Conservation (phyloP, 768 basidiomycete species). For the Lactifluus rugatus region DNA sequence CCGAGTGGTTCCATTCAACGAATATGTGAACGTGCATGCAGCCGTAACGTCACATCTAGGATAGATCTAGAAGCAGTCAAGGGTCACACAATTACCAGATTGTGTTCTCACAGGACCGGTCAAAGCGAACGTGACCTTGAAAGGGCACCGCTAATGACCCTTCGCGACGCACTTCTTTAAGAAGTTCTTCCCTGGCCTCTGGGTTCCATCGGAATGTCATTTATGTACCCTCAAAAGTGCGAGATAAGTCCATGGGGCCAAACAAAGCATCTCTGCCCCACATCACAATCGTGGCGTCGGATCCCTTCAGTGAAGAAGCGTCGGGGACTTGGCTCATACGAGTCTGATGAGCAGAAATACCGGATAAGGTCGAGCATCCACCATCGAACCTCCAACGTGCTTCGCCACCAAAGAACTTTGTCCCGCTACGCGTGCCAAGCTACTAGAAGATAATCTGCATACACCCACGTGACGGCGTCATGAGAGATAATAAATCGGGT, state of each 20-base stretch:
- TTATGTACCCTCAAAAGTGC: not conserved
- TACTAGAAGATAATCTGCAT: not conserved
- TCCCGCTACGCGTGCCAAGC: not conserved
- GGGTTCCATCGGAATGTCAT: slow-evolving; percentile 1
- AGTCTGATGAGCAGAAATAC: slow-evolving; percentile 9
- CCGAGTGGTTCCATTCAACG: not conserved
- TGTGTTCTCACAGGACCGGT: not conserved
- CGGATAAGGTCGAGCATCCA: slow-evolving; percentile 1
- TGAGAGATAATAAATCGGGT: not conserved
- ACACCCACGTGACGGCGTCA: not conserved
- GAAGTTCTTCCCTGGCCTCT: not conserved
- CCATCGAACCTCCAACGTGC: not conserved
- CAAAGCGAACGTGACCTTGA: not conserved
- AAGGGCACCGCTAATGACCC: not conserved
- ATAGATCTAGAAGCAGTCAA: not conserved
- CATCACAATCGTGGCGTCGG: not conserved
- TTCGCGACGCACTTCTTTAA: not conserved
- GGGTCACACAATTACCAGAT: slow-evolving; percentile 1
- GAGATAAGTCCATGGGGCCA: slow-evolving; percentile 1
- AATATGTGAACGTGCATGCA: not conserved
- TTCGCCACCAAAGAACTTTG: not conserved
- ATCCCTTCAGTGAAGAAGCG: slow-evolving; percentile 12
- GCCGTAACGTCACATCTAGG: not conserved
- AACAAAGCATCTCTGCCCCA: not conserved
- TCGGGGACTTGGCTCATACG: slow-evolving; percentile 2